Conservation (phyloP, 2,329 filamentous ascomycete genomes). For the Xylaria arbuscula region DNA sequence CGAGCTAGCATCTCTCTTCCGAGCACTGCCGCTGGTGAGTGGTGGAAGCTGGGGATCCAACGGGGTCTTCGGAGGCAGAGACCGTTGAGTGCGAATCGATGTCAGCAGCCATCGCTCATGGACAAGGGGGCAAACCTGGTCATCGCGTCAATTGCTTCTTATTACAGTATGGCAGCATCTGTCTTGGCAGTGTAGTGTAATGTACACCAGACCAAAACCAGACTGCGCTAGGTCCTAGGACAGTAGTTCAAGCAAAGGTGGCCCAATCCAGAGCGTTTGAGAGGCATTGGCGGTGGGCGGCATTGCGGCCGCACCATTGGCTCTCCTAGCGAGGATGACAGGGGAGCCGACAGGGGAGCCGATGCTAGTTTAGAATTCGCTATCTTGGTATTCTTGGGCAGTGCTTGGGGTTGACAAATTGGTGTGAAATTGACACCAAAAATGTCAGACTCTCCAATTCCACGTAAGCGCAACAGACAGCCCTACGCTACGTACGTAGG, state of each 20-base stretch:
- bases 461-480: constrained; percentile 4
- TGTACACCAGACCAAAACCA: constrained; percentile 1
- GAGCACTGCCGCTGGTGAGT: constrained; percentile 30
- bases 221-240: neutral
- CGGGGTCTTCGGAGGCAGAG: neutral
- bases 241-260: neutral
- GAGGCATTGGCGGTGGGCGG: neutral
- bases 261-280: neutral
- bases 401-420: constrained; percentile 32
- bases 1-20: constrained; percentile 25
- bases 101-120: constrained; percentile 21
- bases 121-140: constrained; percentile 27
- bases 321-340: constrained; percentile 26
- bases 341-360: constrained; percentile 2
- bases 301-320: constrained; percentile 23
- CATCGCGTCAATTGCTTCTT: constrained; percentile 26
- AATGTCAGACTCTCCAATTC: constrained; percentile 8
- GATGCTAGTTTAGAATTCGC: neutral
- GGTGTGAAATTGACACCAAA: constrained; percentile 32
- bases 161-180: constrained; percentile 21
- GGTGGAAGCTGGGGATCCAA: constrained; percentile 6
- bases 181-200: constrained; percentile 9
- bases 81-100: constrained; percentile 21
- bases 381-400: neutral
- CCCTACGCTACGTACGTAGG: constrained; percentile 1